Conservation (phyloP, 345 rosid species). For the Trapa bicornis region DNA sequence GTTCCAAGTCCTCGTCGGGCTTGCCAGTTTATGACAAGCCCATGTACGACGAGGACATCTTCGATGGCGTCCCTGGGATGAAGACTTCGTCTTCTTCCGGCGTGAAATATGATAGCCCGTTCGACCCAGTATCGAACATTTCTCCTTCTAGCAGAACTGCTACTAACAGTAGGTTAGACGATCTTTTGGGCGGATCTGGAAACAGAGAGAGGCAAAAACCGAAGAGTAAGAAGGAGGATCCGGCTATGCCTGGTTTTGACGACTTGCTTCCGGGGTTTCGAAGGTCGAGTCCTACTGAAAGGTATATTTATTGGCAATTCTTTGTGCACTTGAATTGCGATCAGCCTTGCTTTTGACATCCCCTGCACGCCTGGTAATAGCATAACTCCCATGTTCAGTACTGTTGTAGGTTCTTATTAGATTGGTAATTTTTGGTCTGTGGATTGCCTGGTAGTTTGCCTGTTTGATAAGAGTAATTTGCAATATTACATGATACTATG, state of each 20-base stretch:
- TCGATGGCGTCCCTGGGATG: conserved; percentile 30
- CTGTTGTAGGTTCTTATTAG: not conserved
- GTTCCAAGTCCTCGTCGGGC: conserved; percentile 16
- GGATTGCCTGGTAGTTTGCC: not conserved
- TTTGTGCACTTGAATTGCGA: not conserved
- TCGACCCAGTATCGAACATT: conserved; percentile 13
- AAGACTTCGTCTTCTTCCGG: conserved; percentile 19
- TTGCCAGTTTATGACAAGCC: conserved; percentile 36
- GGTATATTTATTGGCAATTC: not conserved
- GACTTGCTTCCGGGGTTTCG: conserved; percentile 40
- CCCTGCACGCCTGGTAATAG: not conserved
- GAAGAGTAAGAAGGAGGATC: conserved; percentile 14
- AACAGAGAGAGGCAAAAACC: conserved; percentile 16
- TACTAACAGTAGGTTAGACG: conserved; percentile 19
- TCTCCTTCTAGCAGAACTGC: conserved; percentile 6
- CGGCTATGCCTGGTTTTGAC: conserved; percentile 20
- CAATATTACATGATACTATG: no score
- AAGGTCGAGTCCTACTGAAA: conserved; percentile 17
- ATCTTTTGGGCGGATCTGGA: conserved; percentile 26
- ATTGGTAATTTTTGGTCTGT: not conserved
- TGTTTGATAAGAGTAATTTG: no score
- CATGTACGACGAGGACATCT: conserved; percentile 36
- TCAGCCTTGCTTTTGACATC: not conserved
- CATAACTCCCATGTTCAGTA: not conserved
- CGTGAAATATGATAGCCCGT: conserved; percentile 19